Evolutionary conservation across 495 filamentous ascomycete species (phyloP), one percentile per base, ranked within the genome.

Genomic region (Aspergillus diversus): DNA sequence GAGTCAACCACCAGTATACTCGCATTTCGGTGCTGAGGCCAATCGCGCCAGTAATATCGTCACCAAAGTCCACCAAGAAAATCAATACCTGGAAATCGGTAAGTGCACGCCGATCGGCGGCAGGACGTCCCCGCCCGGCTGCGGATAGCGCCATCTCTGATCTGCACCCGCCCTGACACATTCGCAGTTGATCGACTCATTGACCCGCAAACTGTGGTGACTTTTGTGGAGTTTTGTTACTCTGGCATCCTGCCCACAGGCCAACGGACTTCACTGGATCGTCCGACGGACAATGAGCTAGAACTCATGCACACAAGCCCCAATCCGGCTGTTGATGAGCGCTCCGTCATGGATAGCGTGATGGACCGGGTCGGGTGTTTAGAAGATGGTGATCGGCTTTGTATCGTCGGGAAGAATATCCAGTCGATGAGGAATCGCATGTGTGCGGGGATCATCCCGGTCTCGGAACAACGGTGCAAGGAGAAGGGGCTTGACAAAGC

Each of bases 111-210:
- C 21, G 21, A 27, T 27, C 21, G 2, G 1, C 21, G 21, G 21
- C 21, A 27, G 21, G 21, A 2, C 21, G 21, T 27, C 21, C 21
- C 21, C 21, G 21, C 21, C 21, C 21, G 21, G 1, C 21, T 27
- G 21, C 21, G 21, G 2, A 27, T 27, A 1, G 21, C 21, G 21
- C 21, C 21, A 27, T 27, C 21, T 2, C 21, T 27, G 2, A 27
- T 27, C 21, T 27, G 1, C 21, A 2, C 2, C 21, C 2, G 1
- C 21, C 21, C 21, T 27, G 2, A 27, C 21, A 27, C 21, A 27
- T 2, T 27, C 63, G 39, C 39, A 75, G 54, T 73, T 89, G 27
- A 80, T 73, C 0, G 88, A 86, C n/a, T 50, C 47, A 21, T 50
- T 4, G 47, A 50, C 16, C 47, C 47, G n/a, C 47, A 50, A 17